These are phyloP conservation scores for Phycomyces nitens DNA, from an alignment of 192 early-diverging fungal genomes.

Conservation along the genomic window DNA sequence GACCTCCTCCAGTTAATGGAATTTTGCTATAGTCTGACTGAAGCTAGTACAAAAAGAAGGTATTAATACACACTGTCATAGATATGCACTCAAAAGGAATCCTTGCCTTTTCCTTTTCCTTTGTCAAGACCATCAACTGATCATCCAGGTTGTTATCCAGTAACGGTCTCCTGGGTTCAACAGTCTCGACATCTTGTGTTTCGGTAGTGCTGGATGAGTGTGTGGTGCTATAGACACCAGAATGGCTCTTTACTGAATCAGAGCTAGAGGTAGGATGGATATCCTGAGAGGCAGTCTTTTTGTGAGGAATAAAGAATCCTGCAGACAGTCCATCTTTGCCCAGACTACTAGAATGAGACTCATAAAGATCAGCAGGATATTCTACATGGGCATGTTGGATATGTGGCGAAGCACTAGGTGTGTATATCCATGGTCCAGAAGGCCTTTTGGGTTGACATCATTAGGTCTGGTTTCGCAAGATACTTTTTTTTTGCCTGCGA, in stretches of 20 bases:
- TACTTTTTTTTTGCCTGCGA: no score
- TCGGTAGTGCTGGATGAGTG: neutral
- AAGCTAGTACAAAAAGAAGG: constrained; percentile 27
- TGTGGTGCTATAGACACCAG: neutral
- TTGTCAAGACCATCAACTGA: constrained; percentile 39
- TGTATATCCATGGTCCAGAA: constrained; percentile 8
- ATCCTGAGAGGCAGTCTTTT: neutral
- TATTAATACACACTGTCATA: neutral
- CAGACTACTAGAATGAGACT: no score
- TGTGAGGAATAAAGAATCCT: neutral
- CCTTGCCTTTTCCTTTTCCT: constrained; percentile 38
- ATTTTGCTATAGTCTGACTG: constrained; percentile 49
- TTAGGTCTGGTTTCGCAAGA: no score
- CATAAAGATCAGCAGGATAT: no score
- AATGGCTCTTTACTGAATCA: neutral
- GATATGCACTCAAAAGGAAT: neutral
- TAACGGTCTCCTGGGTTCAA: constrained; percentile 9
- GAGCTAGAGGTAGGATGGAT: neutral
- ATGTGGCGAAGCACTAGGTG: constrained; percentile 20
- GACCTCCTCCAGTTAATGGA: constrained; percentile 49
- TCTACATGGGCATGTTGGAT: constrained; percentile 1
- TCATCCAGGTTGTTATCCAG: constrained; percentile 22
- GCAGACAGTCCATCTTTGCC: no score
- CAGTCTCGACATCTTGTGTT: constrained; percentile 6
- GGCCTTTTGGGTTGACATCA: no score